Evolutionary conservation across 495 filamentous ascomycete genomes (phyloP).

Genomic region (Arthonia radiata): DNA sequence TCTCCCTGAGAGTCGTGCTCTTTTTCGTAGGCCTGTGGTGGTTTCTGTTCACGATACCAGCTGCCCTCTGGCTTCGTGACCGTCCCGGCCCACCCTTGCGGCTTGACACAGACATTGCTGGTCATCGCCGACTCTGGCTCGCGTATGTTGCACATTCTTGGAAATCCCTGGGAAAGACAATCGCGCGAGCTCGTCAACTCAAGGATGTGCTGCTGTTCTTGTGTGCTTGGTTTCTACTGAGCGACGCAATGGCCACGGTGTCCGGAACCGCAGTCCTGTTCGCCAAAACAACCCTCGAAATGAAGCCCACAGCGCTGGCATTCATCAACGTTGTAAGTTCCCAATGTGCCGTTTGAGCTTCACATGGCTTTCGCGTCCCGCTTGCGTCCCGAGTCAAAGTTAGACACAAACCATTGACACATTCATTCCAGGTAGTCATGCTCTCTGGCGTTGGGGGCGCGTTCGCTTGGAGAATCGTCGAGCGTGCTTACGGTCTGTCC

Average conservation of each 20-base stretch:
- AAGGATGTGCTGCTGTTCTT: slow-evolving; percentile 77
- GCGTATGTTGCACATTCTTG: slow-evolving; percentile 59
- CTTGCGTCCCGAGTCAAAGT: too few species aligned
- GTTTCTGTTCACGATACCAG: slow-evolving; percentile 75
- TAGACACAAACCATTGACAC: too few species aligned
- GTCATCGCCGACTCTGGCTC: slow-evolving; percentile 19
- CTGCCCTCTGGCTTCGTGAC: slow-evolving; percentile 70
- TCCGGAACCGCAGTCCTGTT: slow-evolving; percentile 89
- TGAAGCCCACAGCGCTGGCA: slow-evolving; percentile 70
- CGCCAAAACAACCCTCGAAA: slow-evolving; percentile 76
- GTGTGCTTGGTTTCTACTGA: slow-evolving; percentile 79
- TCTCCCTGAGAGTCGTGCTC: slow-evolving; percentile 54
- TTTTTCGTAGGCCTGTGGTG: slow-evolving; percentile 87
- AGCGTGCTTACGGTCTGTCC: slow-evolving; percentile 32
- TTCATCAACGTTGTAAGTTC: slow-evolving; percentile 87
- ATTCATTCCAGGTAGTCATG: too few species aligned
- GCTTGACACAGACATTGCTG: slow-evolving; percentile 2
- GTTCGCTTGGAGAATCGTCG: slow-evolving; percentile 67
- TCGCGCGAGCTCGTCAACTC: slow-evolving; percentile 50
- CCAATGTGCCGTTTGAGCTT: too few species aligned
- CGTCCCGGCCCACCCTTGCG: slow-evolving; percentile 64
- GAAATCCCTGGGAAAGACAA: slow-evolving; percentile 59
- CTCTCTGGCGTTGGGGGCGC: slow-evolving; percentile 62
- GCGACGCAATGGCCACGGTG: slow-evolving; percentile 82
- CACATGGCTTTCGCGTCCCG: too few species aligned